These are phyloP conservation scores for Pezicula radicicola DNA, from an alignment of 2,329 filamentous ascomycete species.

Conservation along the genomic window DNA sequence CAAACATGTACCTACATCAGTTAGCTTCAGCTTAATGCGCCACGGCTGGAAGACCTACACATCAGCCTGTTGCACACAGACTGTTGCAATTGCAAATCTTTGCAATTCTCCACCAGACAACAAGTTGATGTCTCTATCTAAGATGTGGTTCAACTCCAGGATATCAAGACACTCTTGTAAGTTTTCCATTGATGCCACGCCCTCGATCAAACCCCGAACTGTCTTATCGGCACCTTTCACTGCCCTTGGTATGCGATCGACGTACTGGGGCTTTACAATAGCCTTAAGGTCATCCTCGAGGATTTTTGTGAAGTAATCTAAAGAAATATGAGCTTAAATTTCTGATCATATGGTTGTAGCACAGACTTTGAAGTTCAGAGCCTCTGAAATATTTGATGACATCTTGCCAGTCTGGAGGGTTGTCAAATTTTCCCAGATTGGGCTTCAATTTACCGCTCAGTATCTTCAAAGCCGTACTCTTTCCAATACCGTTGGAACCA, in stretches of 20 bases:
- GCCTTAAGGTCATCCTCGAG: constrained; percentile 96
- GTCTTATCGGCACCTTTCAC: constrained; percentile 78
- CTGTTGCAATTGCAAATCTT: constrained; percentile 93
- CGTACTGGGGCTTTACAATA: constrained; percentile 96
- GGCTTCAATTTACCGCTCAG: constrained; percentile 98
- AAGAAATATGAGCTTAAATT: constrained; percentile 12
- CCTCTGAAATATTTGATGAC: constrained; percentile 98
- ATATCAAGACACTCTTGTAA: constrained; percentile 77
- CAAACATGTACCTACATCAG: constrained; percentile 84
- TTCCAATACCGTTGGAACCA: constrained; percentile 99
- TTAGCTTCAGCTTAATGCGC: background rate
- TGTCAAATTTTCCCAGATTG: constrained; percentile 90
- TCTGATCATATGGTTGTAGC: background rate
- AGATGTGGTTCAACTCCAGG: constrained; percentile 82
- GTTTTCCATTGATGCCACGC: constrained; percentile 74
- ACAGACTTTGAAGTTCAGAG: constrained; percentile 90
- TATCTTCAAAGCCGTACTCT: constrained; percentile 99
- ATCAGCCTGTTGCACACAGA: constrained; percentile 93
- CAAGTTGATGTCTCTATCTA: constrained; percentile 84
- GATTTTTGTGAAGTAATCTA: constrained; percentile 98
- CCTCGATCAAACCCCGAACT: constrained; percentile 75
- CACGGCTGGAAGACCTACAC: constrained; percentile 49
- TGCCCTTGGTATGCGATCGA: constrained; percentile 94
- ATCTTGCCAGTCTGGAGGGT: constrained; percentile 98
- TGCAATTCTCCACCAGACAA: constrained; percentile 98